These are phyloP conservation scores for Solanum etuberosum DNA, from an alignment of 257 asterid genomes.

Conservation along the genomic window DNA sequence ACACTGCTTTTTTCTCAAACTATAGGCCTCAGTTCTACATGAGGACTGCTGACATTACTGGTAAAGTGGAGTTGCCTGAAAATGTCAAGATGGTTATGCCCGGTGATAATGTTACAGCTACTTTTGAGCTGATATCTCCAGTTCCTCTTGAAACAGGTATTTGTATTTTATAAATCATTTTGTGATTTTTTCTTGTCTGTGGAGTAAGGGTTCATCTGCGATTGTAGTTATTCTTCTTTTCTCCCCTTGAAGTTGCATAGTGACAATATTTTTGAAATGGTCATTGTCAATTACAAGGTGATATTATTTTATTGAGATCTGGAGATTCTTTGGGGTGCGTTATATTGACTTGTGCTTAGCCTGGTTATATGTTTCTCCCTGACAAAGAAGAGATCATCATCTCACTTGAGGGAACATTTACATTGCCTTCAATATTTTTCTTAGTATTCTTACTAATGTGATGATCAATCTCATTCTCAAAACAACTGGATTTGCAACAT, in stretches of 20 bases:
- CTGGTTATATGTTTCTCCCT: not conserved
- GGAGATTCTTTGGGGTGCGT: not conserved
- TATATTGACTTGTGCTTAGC: not conserved
- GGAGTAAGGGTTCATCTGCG: not conserved
- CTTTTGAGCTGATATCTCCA: slow-evolving; percentile 76
- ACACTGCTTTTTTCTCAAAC: slow-evolving; percentile 92
- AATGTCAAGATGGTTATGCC: slow-evolving; percentile 99
- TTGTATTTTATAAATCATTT: not conserved
- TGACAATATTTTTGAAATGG: not conserved
- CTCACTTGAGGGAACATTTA: not conserved
- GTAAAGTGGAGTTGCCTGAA: slow-evolving; percentile 94
- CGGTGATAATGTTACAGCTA: slow-evolving; percentile 96
- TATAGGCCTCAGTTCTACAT: slow-evolving; percentile 93
- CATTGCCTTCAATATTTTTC: not conserved
- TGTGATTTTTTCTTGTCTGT: not conserved
- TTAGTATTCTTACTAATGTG: not conserved
- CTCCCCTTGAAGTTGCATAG: not conserved
- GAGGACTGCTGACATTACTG: slow-evolving; percentile 99
- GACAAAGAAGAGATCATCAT: not conserved
- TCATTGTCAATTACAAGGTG: not conserved
- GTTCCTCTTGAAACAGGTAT: slow-evolving; percentile 90
- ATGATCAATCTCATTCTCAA: not conserved
- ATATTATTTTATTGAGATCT: not conserved
- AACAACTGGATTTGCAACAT: not conserved
- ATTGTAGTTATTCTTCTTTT: not conserved